phyloP scores from a whole-genome alignment of 176 grass and related monocot genomes.

The Bolboschoenus planiculmis region DNA sequence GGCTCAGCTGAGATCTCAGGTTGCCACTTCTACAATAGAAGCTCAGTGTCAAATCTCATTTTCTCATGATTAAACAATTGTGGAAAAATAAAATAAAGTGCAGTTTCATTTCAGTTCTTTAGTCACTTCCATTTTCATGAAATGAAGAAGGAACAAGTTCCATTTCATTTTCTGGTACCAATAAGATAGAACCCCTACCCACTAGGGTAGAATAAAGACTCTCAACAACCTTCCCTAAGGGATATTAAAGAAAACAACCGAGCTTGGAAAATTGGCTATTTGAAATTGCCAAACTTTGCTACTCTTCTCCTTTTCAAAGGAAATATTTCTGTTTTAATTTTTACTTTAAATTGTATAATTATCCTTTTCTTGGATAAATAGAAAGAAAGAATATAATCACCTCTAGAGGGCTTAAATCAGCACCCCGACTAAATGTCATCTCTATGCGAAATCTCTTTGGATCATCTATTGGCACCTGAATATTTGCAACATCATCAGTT shows the following conservation, averaged over 20 bases:
- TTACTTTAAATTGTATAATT: not conserved
- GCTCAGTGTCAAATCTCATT: not conserved
- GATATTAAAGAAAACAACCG: not conserved
- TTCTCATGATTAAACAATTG: not conserved
- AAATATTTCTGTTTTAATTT: not conserved
- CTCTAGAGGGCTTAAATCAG: slow-evolving; percentile 82
- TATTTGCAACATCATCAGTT: slow-evolving; percentile 20
- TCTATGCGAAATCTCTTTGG: slow-evolving; percentile 96
- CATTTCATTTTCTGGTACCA: not conserved
- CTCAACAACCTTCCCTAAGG: not conserved
- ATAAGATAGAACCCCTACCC: not conserved
- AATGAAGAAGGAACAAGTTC: not conserved
- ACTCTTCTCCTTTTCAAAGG: not conserved
- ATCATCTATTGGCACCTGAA: slow-evolving; percentile 75
- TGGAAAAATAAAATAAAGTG: not conserved
- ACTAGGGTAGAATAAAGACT: not conserved
- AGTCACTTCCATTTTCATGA: not conserved
- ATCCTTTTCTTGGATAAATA: not conserved
- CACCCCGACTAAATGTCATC: slow-evolving; percentile 90
- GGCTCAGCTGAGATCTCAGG: not conserved
- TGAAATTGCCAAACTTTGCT: not conserved
- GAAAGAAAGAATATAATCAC: slow-evolving; percentile 35
- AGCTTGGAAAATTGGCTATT: not conserved
- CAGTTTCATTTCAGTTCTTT: not conserved
- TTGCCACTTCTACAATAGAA: not conserved